phyloP scores from a whole-genome alignment of 2,329 filamentous ascomycete genomes.

The Aurifilum marmelostoma region DNA sequence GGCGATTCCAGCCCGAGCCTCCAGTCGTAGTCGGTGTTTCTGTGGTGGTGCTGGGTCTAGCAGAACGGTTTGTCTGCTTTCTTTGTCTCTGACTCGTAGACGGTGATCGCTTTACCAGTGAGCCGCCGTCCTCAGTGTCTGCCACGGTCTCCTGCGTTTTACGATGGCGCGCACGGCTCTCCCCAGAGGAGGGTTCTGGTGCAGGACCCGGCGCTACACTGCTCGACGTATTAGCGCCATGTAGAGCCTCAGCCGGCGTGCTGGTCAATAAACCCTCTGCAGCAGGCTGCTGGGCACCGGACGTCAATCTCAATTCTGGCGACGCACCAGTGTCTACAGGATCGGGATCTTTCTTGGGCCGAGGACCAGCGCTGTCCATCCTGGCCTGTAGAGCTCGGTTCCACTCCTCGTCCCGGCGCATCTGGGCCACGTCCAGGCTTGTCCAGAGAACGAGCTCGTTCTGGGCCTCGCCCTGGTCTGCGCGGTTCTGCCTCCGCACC shows the following conservation, averaged over 20 bases:
- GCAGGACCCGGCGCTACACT: not conserved
- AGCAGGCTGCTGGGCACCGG: not conserved
- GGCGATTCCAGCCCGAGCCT: not conserved
- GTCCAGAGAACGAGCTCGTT: slow-evolving; percentile 19
- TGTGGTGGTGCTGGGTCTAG: not conserved
- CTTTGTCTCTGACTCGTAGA: not conserved
- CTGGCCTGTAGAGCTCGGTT: not conserved
- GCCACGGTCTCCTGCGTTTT: not conserved
- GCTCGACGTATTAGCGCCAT: not conserved
- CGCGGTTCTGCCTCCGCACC: slow-evolving; percentile 18
- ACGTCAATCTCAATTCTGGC: not conserved
- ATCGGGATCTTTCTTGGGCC: too few relatives aligned
- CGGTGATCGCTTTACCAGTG: not conserved
- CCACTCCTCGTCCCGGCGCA: not conserved
- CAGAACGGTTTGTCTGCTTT: not conserved
- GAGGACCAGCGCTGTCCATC: not conserved
- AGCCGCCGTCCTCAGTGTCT: not conserved
- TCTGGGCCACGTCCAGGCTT: slow-evolving; percentile 8
- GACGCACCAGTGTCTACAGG: not conserved
- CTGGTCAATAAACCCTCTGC: not conserved
- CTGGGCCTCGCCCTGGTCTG: not conserved
- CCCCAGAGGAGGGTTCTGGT: not conserved
- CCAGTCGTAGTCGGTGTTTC: not conserved
- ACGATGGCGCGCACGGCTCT: not conserved
- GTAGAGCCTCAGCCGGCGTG: not conserved